Conservation (phyloP, 169 alveolate genomes). For the Plasmodium knowlesi region DNA sequence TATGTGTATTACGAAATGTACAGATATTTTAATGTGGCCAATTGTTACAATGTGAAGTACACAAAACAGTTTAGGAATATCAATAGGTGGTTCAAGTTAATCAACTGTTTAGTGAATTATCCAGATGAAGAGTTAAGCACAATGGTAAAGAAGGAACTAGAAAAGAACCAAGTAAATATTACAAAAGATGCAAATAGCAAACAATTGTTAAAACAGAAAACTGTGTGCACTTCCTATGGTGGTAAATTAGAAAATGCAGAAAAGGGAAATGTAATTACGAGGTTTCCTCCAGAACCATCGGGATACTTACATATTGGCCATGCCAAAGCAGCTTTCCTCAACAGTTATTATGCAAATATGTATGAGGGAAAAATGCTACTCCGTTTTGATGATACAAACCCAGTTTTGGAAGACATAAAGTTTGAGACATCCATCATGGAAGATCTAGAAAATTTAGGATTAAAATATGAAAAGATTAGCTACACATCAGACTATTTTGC, state of each 20-base stretch:
- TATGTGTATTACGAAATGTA: conserved; percentile 62
- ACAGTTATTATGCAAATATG: conserved; percentile 94
- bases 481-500: conserved; percentile 97
- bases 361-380: conserved; percentile 96
- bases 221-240: conserved; percentile 40
- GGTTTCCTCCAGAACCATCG: conserved; percentile 99
- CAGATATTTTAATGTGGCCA: conserved; percentile 20
- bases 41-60: background rate
- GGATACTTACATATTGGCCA: conserved; percentile 99
- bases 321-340: conserved; percentile 98
- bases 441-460: conserved; percentile 92
- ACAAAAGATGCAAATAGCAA: background rate
- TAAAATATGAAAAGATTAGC: conserved; percentile 91
- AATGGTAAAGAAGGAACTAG: background rate
- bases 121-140: background rate
- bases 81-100: conserved; percentile 59
- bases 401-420: conserved; percentile 96
- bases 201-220: conserved; percentile 3
- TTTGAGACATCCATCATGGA: conserved; percentile 94
- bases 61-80: conserved; percentile 20
- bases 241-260: conserved; percentile 92
- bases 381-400: conserved; percentile 99
- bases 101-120: background rate
- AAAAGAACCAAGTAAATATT: background rate
- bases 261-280: conserved; percentile 97